Evolutionary conservation across 1,284 basidiomycete species (phyloP).

Genomic region (Cryptococcus jaspeensis): DNA sequence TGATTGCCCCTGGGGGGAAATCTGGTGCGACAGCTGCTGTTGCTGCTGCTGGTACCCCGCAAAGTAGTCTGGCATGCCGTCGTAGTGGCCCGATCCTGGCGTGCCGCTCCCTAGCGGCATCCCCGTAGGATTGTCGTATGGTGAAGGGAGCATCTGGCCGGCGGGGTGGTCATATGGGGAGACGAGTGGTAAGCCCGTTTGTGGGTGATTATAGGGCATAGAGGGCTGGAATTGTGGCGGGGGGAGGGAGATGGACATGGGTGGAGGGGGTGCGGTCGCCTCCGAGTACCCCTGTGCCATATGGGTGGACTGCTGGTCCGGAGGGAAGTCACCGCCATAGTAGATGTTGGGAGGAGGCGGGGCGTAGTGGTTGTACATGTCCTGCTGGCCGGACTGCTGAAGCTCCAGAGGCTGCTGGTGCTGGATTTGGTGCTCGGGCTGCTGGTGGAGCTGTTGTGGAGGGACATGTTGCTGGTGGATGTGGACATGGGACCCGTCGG

Average conservation of each 20-base stretch:
- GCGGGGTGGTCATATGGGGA: too few relatives aligned
- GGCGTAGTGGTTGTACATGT: slow-evolving; percentile 7
- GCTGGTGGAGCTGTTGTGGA: neutral
- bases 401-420: neutral
- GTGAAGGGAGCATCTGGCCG: slow-evolving; percentile 1
- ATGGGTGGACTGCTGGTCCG: slow-evolving; percentile 1
- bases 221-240: slow-evolving; percentile 2
- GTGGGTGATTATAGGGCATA: slow-evolving; percentile 6
- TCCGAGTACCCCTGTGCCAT: neutral
- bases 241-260: slow-evolving; percentile 2
- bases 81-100: slow-evolving; percentile 9
- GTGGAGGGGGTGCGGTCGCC: slow-evolving; percentile 1
- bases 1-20: neutral
- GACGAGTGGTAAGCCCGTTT: slow-evolving; percentile 4
- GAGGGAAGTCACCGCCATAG: slow-evolving; percentile 8
- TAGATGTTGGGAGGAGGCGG: slow-evolving; percentile 12
- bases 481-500: slow-evolving; percentile 5
- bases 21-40: neutral
- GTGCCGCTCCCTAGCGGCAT: neutral
- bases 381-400: neutral
- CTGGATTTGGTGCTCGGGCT: neutral
- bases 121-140: slow-evolving; percentile 4
- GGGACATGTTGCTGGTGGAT: neutral
- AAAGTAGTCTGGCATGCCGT: slow-evolving; percentile 19
- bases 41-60: neutral